Evolutionary conservation across 2,329 filamentous ascomycete genomes (phyloP), one percentile per base, ranked within the genome.

Genomic region (Colletotrichum sublineola): DNA sequence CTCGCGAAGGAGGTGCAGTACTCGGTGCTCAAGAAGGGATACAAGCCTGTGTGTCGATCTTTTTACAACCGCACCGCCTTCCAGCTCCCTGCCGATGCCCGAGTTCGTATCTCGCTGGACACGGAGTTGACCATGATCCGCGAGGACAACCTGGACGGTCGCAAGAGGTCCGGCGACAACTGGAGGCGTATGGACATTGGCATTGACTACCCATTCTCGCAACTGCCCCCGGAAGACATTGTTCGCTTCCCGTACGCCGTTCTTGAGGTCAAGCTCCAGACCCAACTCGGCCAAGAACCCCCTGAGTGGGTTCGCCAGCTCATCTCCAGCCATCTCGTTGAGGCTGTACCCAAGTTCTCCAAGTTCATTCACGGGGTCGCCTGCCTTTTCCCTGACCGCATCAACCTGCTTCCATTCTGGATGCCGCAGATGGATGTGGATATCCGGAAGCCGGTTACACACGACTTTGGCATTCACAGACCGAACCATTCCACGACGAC

Each of bases 1-100:
- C 86, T 99, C 61, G 96, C 96, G 3, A 90, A 92, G 63, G 96
- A 99, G 84, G 90, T 98, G 62, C 96, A 99, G 80, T 99, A 97
- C 82, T 95, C 95, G 0, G 90, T 97, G 38, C 88, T 99, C 73
- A 94, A 94, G 77, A 92, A 96, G 77, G 92, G 93, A 20, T 93
- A 98, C 77, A 89, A 91, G 75, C 96, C 96, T 0, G 95, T 98
- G 57, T 97, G 94, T 76, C 91, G 96, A 74, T 97, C 95, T 0
- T 99, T 99, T 85, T 99, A 99, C 84, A 97, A 99, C 84, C 94
- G 96, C 63, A 98, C 96, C 5, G 96, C 96, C 20, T 99, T 99
- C 83, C 96, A 99, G 86, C 89, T 99, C 44, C 96, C 96, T 0
- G 96, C 96, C 36, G 96, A 99, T 82, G 96, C 96, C 8, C 92